Evolutionary conservation across 495 filamentous ascomycete genomes (phyloP).

Genomic region (Letharia columbiana): DNA sequence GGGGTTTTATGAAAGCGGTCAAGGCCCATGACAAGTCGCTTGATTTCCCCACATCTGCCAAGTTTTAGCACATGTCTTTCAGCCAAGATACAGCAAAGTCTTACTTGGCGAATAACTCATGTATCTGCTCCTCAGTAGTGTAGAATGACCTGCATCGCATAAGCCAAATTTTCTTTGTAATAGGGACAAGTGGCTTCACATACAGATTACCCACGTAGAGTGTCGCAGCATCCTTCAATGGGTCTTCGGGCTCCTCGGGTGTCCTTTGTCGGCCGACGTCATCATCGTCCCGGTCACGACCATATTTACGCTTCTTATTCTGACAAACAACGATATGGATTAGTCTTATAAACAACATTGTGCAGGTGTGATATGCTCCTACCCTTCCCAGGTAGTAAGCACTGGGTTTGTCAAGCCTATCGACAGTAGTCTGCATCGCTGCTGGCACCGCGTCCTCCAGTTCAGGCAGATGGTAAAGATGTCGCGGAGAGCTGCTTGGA

Average conservation of each 20-base stretch:
- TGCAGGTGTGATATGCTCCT: slow-evolving; percentile 24
- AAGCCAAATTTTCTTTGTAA: slow-evolving; percentile 24
- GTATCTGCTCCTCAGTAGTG: slow-evolving; percentile 97
- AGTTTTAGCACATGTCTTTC: neutral
- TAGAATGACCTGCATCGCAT: slow-evolving; percentile 77
- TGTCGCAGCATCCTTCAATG: slow-evolving; percentile 78
- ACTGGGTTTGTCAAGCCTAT: slow-evolving; percentile 80
- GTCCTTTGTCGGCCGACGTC: slow-evolving; percentile 45
- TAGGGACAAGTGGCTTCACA: slow-evolving; percentile 28
- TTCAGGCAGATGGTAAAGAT: neutral
- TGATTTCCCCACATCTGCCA: slow-evolving; percentile 82
- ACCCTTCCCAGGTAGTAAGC: slow-evolving; percentile 79
- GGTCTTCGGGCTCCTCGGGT: slow-evolving; percentile 53
- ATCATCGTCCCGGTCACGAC: slow-evolving; percentile 45
- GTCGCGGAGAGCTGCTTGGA: neutral
- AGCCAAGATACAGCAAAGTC: slow-evolving; percentile 8
- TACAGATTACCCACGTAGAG: slow-evolving; percentile 97
- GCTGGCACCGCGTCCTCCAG: slow-evolving; percentile 18
- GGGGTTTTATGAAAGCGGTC: slow-evolving; percentile 96
- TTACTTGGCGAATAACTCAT: slow-evolving; percentile 88
- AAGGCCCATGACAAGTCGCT: slow-evolving; percentile 95
- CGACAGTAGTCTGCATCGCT: slow-evolving; percentile 56
- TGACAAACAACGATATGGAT: slow-evolving; percentile 27
- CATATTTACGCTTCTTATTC: slow-evolving; percentile 60
- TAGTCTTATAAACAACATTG: neutral